These are phyloP conservation scores for Leishmania tropica DNA, from an alignment of 208 protist species.

Conservation along the genomic window DNA sequence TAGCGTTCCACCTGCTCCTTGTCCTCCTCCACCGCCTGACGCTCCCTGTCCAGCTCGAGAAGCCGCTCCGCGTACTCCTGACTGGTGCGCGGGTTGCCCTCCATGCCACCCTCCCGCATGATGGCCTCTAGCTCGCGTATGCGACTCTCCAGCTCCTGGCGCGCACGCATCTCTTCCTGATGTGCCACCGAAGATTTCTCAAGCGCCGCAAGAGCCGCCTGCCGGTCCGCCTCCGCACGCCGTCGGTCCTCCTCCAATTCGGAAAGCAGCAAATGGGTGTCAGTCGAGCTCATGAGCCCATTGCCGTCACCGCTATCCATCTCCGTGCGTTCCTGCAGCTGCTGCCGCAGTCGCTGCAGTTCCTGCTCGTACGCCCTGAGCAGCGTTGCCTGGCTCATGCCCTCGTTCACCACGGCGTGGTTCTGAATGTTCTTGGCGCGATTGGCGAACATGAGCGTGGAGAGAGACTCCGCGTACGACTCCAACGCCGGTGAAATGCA, in stretches of 20 bases:
- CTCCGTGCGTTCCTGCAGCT: conserved; percentile 47
- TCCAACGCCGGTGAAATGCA: conserved; percentile 78
- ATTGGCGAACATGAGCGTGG: conserved; percentile 82
- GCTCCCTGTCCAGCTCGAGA: conserved; percentile 84
- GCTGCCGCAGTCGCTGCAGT: conserved; percentile 50
- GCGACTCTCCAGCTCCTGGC: conserved; percentile 51
- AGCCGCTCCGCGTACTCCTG: conserved; percentile 69
- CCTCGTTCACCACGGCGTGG: conserved; percentile 73
- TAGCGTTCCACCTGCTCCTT: conserved; percentile 94
- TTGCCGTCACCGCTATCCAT: conserved; percentile 5
- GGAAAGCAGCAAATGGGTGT: conserved; percentile 21
- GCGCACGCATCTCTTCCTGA: conserved; percentile 44
- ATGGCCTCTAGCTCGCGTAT: conserved; percentile 64
- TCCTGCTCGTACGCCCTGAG: conserved; percentile 69
- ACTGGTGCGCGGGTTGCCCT: conserved; percentile 49
- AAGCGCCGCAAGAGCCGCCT: conserved; percentile 66
- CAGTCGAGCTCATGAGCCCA: neutral
- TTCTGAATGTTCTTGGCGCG: conserved; percentile 72
- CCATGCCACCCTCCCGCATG: conserved; percentile 47
- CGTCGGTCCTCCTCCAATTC: conserved; percentile 42
- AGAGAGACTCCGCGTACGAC: conserved; percentile 81
- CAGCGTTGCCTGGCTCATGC: conserved; percentile 56
- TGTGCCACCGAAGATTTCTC: conserved; percentile 47
- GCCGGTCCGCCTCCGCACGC: conserved; percentile 38
- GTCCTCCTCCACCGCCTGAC: conserved; percentile 83